Conservation (phyloP, 2,329 filamentous ascomycete species). For the Elsinoe perseae region DNA sequence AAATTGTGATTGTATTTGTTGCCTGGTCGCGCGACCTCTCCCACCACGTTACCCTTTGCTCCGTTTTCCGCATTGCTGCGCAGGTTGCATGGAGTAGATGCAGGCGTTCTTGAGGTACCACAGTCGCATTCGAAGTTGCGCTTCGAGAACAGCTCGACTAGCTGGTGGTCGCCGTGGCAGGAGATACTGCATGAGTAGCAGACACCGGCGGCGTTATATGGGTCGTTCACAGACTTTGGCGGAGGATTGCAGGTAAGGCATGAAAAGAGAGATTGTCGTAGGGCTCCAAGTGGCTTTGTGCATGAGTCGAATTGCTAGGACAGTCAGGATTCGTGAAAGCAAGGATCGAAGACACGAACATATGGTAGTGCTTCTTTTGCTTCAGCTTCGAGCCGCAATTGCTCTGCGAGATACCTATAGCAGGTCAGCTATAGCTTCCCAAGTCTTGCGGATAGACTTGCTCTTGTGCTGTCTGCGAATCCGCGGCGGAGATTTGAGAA, state of each 20-base stretch:
- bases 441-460: conserved; percentile 20
- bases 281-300: conserved; percentile 77
- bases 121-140: conserved; percentile 96
- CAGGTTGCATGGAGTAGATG: conserved; percentile 62
- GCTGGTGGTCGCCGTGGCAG: conserved; percentile 88
- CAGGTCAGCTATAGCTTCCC: not conserved
- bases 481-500: conserved; percentile 39
- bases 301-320: conserved; percentile 82
- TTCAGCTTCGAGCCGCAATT: conserved; percentile 87
- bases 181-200: conserved; percentile 97
- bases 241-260: conserved; percentile 90
- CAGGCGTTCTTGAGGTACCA: conserved; percentile 70
- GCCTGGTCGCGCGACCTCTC: conserved; percentile 59
- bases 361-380: conserved; percentile 92
- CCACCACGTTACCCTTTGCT: conserved; percentile 66
- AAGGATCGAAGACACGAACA: conserved; percentile 44
- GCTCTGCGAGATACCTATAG: conserved; percentile 72
- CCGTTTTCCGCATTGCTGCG: conserved; percentile 66
- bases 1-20: conserved; percentile 98
- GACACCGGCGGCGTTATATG: conserved; percentile 69
- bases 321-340: conserved; percentile 4
- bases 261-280: conserved; percentile 84
- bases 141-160: conserved; percentile 94
- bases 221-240: conserved; percentile 52
- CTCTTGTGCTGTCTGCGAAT: conserved; percentile 49